Evolutionary conservation across 257 asterid genomes (phyloP).

Genomic region (Orobanche coerulescens): DNA sequence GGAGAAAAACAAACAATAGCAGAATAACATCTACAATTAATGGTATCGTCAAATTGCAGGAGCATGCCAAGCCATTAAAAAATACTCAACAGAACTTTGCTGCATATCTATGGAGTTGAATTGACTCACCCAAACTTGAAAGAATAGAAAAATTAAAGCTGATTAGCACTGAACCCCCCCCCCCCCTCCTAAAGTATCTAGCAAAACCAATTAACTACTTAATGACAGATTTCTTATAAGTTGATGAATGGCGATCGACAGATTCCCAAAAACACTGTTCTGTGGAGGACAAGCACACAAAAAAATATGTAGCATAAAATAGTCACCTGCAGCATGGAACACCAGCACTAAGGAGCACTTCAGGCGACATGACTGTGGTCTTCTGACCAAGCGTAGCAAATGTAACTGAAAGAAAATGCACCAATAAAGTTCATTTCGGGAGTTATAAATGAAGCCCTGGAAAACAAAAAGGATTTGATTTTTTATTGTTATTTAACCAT

Average conservation of each 20-base stretch:
- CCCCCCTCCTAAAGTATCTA: not conserved
- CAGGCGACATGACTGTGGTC: constrained; percentile 98
- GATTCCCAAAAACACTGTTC: constrained; percentile 6
- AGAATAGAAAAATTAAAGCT: not conserved
- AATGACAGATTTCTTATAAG: not conserved
- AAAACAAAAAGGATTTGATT: not conserved
- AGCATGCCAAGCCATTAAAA: not conserved
- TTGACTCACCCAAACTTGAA: not conserved
- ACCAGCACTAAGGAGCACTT: constrained; percentile 88
- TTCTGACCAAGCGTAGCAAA: constrained; percentile 97
- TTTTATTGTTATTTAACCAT: not conserved
- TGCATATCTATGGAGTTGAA: not conserved
- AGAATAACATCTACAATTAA: not conserved
- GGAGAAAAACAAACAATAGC: not conserved
- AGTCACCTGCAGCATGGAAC: constrained; percentile 99
- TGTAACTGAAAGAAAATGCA: constrained; percentile 61
- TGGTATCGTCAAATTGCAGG: not conserved
- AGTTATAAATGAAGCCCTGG: constrained; percentile 13
- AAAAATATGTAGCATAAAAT: constrained; percentile 20
- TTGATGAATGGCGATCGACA: not conserved
- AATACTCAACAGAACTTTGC: not conserved
- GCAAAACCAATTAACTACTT: not conserved
- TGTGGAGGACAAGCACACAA: constrained; percentile 18
- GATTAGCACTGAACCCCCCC: not conserved
- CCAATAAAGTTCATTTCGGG: constrained; percentile 18